phyloP scores from a whole-genome alignment of 1,284 basidiomycete genomes.

The Heterobasidion occidentale region DNA sequence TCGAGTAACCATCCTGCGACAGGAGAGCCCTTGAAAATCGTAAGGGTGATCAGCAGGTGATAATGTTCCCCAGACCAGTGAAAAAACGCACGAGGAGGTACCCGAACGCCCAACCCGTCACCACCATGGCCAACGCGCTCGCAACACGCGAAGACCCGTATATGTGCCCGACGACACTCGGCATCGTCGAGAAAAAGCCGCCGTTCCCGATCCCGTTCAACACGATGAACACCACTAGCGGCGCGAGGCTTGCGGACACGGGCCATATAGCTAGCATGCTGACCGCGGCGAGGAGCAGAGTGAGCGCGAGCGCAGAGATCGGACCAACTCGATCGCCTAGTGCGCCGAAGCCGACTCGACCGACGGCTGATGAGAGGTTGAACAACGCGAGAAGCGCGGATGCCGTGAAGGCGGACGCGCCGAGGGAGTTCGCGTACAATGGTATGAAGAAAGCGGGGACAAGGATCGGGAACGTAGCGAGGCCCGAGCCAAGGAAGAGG shows the following conservation, averaged over 20 bases:
- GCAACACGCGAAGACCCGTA: conserved; percentile 19
- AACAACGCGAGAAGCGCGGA: conserved; percentile 22
- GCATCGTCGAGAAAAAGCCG: conserved; percentile 27
- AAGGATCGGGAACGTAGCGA: conserved; percentile 27
- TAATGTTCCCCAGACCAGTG: background rate
- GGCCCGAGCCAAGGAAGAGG: conserved; percentile 22
- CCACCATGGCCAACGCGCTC: conserved; percentile 23
- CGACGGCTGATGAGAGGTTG: conserved; percentile 24
- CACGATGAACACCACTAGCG: conserved; percentile 21
- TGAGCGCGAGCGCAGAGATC: conserved; percentile 17
- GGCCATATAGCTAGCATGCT: conserved; percentile 27
- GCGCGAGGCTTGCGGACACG: conserved; percentile 20
- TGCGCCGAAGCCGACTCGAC: conserved; percentile 21
- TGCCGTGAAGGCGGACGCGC: conserved; percentile 16
- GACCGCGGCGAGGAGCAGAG: conserved; percentile 19
- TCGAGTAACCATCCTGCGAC: conserved; percentile 16
- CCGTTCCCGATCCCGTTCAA: conserved; percentile 23
- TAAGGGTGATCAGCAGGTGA: background rate
- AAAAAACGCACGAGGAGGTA: conserved; percentile 17
- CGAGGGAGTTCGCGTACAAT: conserved; percentile 23
- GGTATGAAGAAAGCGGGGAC: conserved; percentile 29
- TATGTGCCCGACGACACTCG: conserved; percentile 21
- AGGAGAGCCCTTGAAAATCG: background rate
- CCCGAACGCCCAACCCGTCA: conserved; percentile 22
- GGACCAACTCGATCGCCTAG: conserved; percentile 24